A percentile compares a stretch with the other conserved stretches of the same genome.
phyloP scores from a whole-genome alignment of 192 early-diverging fungal species.

The Phlyctochytrium bullatum region DNA sequence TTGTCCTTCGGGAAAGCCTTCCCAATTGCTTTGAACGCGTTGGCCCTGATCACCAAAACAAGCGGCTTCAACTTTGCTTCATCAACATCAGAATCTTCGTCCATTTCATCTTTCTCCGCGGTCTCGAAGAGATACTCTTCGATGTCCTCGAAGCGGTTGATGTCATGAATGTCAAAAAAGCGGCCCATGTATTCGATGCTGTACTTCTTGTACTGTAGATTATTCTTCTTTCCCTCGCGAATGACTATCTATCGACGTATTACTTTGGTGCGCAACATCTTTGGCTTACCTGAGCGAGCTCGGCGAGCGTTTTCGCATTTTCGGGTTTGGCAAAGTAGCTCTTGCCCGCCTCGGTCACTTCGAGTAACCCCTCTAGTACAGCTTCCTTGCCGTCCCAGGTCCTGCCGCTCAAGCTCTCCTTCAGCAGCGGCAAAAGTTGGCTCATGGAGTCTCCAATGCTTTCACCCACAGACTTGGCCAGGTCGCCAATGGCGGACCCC shows the following conservation, averaged over 20 bases:
- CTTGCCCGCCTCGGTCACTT: slow-evolving; percentile 53
- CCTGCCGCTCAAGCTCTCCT: slow-evolving; percentile 60
- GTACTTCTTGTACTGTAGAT: slow-evolving; percentile 65
- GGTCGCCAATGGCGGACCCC: slow-evolving; percentile 60
- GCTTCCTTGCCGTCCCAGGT: slow-evolving; percentile 84
- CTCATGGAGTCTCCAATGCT: slow-evolving; percentile 45
- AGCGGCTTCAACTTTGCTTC: slow-evolving; percentile 53
- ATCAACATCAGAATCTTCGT: slow-evolving; percentile 67
- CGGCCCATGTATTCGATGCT: slow-evolving; percentile 61
- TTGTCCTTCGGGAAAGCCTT: slow-evolving; percentile 49
- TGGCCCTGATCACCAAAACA: slow-evolving; percentile 62
- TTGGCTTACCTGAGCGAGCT: too few species aligned
- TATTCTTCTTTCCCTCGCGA: slow-evolving; percentile 74
- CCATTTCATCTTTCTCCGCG: slow-evolving; percentile 43
- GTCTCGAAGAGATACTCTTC: slow-evolving; percentile 50
- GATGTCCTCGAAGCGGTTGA: slow-evolving; percentile 59
- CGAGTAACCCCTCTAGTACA: slow-evolving; percentile 62
- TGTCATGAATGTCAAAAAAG: slow-evolving; percentile 56
- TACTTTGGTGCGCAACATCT: background rate
- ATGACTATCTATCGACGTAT: slow-evolving; percentile 65
- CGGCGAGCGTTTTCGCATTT: slow-evolving; percentile 41
- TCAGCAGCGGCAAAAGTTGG: slow-evolving; percentile 56
- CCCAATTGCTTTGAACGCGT: slow-evolving; percentile 64
- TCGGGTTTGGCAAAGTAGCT: slow-evolving; percentile 42
- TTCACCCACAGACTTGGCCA: slow-evolving; percentile 50